A percentile compares a stretch with the other conserved stretches of the same genome.
Evolutionary conservation across 2,329 filamentous ascomycete species (phyloP).

Genomic region (Ceratocystis lukuohia): DNA sequence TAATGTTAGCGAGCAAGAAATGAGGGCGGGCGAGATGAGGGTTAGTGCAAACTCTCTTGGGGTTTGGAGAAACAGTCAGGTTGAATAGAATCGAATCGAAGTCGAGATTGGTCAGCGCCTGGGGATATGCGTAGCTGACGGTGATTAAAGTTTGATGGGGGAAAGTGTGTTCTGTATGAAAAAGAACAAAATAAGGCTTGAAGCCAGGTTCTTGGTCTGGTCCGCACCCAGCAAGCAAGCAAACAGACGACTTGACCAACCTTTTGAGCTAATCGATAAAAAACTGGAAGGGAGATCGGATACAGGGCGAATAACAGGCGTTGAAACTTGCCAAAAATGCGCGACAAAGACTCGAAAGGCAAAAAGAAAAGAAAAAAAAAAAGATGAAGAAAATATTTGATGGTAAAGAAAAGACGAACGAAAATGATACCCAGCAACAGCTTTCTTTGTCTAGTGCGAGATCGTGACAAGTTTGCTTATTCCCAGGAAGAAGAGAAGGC

Average conservation of each 20-base stretch:
- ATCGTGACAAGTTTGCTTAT: not conserved
- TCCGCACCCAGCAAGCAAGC: not conserved
- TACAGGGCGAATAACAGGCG: not conserved
- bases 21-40: not conserved
- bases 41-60: not conserved
- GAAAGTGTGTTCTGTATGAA: too few relatives aligned
- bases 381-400: not conserved
- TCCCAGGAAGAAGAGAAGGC: not conserved
- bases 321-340: slow-evolving; percentile 7
- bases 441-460: not conserved
- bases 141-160: too few relatives aligned
- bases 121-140: too few relatives aligned
- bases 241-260: not conserved
- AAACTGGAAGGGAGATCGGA: not conserved
- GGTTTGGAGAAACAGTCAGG: not conserved
- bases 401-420: not conserved
- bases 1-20: not conserved
- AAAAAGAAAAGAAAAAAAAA: not conserved
- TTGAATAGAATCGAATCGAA: too few relatives aligned
- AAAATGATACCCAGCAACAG: not conserved
- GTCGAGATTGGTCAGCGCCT: not conserved
- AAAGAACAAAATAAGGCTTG: not conserved
- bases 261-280: slow-evolving; percentile 3
- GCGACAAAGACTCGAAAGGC: not conserved
- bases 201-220: not conserved